These are phyloP conservation scores for Sphaerosporella brunnea DNA, from an alignment of 495 filamentous ascomycete genomes.

Conservation along the genomic window DNA sequence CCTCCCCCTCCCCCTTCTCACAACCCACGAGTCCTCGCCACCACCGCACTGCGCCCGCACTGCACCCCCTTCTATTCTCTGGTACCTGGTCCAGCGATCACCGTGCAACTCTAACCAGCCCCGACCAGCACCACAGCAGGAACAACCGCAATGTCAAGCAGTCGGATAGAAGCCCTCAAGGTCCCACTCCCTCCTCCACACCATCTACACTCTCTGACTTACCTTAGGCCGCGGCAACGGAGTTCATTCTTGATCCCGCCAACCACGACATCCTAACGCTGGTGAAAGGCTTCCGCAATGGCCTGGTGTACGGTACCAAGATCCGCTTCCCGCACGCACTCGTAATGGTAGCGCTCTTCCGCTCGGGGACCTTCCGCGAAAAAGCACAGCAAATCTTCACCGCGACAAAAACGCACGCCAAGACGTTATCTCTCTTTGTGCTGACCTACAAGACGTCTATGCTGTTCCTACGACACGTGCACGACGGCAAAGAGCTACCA, in stretches of 20 bases:
- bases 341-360: constrained; percentile 93
- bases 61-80: too few species aligned
- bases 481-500: constrained; percentile 36
- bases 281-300: constrained; percentile 85
- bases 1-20: background rate
- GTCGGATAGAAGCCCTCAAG: background rate
- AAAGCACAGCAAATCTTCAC: constrained; percentile 61
- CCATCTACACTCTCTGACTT: background rate
- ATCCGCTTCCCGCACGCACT: constrained; percentile 96
- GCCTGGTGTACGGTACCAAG: constrained; percentile 90
- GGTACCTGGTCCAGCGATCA: too few species aligned
- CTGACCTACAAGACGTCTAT: constrained; percentile 64
- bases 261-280: constrained; percentile 69
- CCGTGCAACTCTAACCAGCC: too few species aligned
- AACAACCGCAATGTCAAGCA: background rate
- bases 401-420: constrained; percentile 78
- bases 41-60: background rate
- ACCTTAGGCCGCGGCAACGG: background rate
- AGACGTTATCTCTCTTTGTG: constrained; percentile 79
- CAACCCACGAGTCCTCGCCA: constrained; percentile 9
- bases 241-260: constrained; percentile 51
- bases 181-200: background rate
- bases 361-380: constrained; percentile 65
- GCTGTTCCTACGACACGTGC: constrained; percentile 47
- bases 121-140: too few species aligned